phyloP scores from a whole-genome alignment of 352 stramenopile species.

The Labyrinthula sp. region DNA sequence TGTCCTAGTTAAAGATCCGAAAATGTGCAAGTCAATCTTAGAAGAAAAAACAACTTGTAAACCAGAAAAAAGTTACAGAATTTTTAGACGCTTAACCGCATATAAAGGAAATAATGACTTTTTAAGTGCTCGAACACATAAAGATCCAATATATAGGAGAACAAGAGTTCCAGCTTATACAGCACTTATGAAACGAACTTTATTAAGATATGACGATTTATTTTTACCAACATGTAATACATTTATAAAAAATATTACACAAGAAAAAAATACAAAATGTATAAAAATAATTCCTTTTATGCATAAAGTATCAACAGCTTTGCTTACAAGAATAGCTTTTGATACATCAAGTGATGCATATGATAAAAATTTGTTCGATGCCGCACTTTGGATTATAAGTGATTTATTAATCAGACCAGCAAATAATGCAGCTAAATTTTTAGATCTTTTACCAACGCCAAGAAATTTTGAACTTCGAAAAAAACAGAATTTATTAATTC shows the following conservation, averaged over 20 bases:
- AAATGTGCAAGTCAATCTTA: not conserved
- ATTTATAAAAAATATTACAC: not conserved
- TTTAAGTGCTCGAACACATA: not conserved
- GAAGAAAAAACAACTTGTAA: not conserved
- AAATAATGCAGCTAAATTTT: not conserved
- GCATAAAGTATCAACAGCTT: not conserved
- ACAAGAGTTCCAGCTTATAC: slow-evolving; percentile 1
- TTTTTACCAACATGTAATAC: not conserved
- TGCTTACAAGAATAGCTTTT: not conserved
- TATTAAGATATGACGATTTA: not conserved
- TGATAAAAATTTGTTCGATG: slow-evolving; percentile 2
- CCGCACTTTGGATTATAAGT: not conserved
- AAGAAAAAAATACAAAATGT: not conserved
- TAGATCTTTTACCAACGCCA: not conserved
- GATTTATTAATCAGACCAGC: not conserved
- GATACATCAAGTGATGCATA: not conserved
- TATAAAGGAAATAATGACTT: slow-evolving; percentile 1
- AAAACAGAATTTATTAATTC: not conserved
- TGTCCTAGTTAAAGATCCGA: slow-evolving; percentile 1
- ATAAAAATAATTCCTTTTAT: not conserved
- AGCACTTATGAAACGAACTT: not conserved
- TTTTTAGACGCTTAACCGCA: not conserved
- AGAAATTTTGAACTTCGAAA: not conserved
- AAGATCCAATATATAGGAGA: not conserved
- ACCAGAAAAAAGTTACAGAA: not conserved